These are phyloP conservation scores for Acanthamoeba sp. DNA, from an alignment of 208 protist species.

Conservation along the genomic window DNA sequence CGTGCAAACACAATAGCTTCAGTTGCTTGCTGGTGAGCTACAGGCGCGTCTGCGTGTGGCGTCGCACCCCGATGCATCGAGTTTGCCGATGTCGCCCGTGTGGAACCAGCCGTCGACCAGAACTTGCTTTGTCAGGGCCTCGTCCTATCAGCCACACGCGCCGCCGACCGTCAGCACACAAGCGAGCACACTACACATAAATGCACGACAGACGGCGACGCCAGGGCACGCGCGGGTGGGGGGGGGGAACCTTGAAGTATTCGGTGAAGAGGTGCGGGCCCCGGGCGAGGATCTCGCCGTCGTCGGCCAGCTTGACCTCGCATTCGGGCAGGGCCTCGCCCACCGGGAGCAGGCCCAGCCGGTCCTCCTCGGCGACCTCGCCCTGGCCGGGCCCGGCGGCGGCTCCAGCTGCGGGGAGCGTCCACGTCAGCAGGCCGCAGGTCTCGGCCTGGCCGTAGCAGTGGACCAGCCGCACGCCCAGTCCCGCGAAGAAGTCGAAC, in stretches of 20 bases:
- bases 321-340: slow-evolving; percentile 14
- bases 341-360: neutral
- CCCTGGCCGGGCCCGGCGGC: neutral
- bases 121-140: slow-evolving; percentile 39
- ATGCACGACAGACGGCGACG: too few relatives aligned
- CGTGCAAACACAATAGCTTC: too few relatives aligned
- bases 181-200: too few relatives aligned
- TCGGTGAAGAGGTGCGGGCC: slow-evolving; percentile 76
- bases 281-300: slow-evolving; percentile 76
- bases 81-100: slow-evolving; percentile 84
- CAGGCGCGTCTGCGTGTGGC: too few relatives aligned
- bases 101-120: slow-evolving; percentile 83
- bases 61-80: neutral
- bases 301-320: neutral
- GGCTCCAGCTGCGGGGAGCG: neutral
- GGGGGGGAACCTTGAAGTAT: slow-evolving; percentile 78
- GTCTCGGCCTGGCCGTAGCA: slow-evolving; percentile 65
- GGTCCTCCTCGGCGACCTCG: neutral
- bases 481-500: slow-evolving; percentile 11
- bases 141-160: neutral
- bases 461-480: neutral
- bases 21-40: too few relatives aligned
- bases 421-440: slow-evolving; percentile 40
- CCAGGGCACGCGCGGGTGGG: too few relatives aligned
- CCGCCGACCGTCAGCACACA: too few relatives aligned